phyloP scores from a whole-genome alignment of 139 green algal genomes.

The Trebouxia sp. region DNA sequence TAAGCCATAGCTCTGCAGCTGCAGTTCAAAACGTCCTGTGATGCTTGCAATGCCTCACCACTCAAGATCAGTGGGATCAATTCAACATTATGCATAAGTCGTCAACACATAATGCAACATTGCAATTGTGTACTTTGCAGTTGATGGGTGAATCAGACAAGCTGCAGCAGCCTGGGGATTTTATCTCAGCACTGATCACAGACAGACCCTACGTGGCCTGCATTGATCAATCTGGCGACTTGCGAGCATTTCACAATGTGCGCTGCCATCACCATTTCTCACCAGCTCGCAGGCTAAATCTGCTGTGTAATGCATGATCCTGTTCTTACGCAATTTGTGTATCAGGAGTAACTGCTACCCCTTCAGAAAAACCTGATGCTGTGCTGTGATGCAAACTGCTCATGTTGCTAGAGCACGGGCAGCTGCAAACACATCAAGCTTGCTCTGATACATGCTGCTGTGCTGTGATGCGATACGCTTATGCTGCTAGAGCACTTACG shows the following conservation, averaged over 20 bases:
- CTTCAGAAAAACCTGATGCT: no score
- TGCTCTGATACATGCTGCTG: neutral
- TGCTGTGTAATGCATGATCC: no score
- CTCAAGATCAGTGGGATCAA: no score
- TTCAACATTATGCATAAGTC: no score
- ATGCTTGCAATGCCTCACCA: no score
- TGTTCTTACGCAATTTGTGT: no score
- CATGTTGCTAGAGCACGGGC: neutral
- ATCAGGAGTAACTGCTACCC: no score
- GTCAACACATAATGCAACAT: no score
- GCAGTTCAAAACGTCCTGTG: no score
- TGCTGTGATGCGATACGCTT: neutral
- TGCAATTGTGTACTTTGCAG: slow-evolving; percentile 7
- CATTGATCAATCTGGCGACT: slow-evolving; percentile 29
- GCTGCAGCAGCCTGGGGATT: slow-evolving; percentile 37
- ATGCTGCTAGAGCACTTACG: neutral
- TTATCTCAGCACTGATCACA: slow-evolving; percentile 30
- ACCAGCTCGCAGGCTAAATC: no score
- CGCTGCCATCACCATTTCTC: neutral
- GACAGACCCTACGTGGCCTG: slow-evolving; percentile 38
- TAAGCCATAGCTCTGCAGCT: neutral
- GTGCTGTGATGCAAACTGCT: neutral
- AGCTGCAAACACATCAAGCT: neutral
- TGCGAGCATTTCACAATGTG: slow-evolving; percentile 69
- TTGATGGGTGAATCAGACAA: slow-evolving; percentile 32